Evolutionary conservation across 805 yeast species (phyloP).

Genomic region (Saccharomycopsis sp.): DNA sequence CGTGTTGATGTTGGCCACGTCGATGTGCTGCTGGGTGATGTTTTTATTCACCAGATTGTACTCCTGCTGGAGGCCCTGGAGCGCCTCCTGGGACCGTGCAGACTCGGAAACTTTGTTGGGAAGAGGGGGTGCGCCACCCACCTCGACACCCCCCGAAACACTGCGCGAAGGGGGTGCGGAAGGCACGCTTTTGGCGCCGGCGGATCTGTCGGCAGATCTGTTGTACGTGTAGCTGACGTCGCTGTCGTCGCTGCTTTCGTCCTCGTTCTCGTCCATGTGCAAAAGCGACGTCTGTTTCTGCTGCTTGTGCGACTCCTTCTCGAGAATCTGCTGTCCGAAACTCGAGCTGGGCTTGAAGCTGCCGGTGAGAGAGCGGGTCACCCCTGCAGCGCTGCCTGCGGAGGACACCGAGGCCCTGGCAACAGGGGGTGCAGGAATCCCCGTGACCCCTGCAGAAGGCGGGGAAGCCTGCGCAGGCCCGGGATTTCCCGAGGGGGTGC

Average conservation of each 20-base stretch:
- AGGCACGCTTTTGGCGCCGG: constrained; percentile 25
- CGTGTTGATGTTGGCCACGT: constrained; percentile 77
- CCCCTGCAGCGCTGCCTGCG: constrained; percentile 28
- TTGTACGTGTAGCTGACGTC: constrained; percentile 19
- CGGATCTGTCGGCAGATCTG: constrained; percentile 23
- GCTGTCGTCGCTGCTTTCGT: constrained; percentile 30
- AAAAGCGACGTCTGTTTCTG: constrained; percentile 27
- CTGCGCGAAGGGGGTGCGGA: constrained; percentile 25
- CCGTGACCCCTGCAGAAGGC: not conserved
- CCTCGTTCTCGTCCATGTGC: constrained; percentile 32
- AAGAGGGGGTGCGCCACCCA: too few species aligned
- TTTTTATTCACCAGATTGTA: constrained; percentile 52
- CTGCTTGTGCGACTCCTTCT: constrained; percentile 29
- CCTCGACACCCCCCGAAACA: too few species aligned
- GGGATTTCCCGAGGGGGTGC: too few species aligned
- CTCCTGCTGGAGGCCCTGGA: constrained; percentile 11
- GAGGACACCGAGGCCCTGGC: constrained; percentile 14
- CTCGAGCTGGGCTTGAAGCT: constrained; percentile 67
- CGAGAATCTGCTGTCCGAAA: constrained; percentile 71
- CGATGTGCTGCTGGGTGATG: constrained; percentile 73
- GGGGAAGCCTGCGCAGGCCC: constrained; percentile 7
- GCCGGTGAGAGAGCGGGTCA: constrained; percentile 19
- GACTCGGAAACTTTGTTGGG: constrained; percentile 19
- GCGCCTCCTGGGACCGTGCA: constrained; percentile 17
- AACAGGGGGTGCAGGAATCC: constrained; percentile 3